Percentiles rank a stretch among this genome's conserved stretches.
Conservation (phyloP, 768 basidiomycete species). For the Amanita phalloides region DNA sequence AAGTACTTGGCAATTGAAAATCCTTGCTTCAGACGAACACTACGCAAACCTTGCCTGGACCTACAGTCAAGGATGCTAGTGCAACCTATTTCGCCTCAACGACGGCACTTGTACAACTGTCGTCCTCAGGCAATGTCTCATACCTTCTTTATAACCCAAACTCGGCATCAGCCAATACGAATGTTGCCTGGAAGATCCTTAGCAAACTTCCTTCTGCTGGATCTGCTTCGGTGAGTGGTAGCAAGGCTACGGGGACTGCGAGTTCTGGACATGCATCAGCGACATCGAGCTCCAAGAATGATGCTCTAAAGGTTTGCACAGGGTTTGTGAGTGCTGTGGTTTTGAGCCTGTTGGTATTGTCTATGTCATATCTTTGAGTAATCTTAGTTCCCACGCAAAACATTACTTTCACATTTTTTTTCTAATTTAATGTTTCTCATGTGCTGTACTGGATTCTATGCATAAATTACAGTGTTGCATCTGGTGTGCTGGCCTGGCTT, state of each 20-base stretch:
- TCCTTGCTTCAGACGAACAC: slow-evolving; percentile 39
- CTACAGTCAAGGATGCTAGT: slow-evolving; percentile 43
- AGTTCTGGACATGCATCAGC: background rate
- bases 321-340: background rate
- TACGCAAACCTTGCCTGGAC: slow-evolving; percentile 50
- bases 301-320: background rate
- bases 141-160: slow-evolving; percentile 48
- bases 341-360: background rate
- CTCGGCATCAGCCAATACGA: slow-evolving; percentile 28
- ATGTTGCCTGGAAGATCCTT: slow-evolving; percentile 39
- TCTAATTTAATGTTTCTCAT: too few relatives aligned
- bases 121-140: slow-evolving; percentile 45
- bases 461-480: too few relatives aligned
- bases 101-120: slow-evolving; percentile 55
- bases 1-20: background rate
- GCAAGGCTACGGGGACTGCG: background rate
- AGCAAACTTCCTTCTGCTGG: slow-evolving; percentile 31
- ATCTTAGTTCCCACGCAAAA: too few relatives aligned
- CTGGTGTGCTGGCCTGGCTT: too few relatives aligned
- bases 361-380: background rate
- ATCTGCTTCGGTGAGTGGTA: slow-evolving; percentile 14
- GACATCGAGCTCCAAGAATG: background rate
- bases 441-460: too few relatives aligned
- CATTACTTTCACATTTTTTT: too few relatives aligned
- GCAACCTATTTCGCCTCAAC: slow-evolving; percentile 58